phyloP scores from a whole-genome alignment of 768 basidiomycete species.

The Rhodotorula toruloides region DNA sequence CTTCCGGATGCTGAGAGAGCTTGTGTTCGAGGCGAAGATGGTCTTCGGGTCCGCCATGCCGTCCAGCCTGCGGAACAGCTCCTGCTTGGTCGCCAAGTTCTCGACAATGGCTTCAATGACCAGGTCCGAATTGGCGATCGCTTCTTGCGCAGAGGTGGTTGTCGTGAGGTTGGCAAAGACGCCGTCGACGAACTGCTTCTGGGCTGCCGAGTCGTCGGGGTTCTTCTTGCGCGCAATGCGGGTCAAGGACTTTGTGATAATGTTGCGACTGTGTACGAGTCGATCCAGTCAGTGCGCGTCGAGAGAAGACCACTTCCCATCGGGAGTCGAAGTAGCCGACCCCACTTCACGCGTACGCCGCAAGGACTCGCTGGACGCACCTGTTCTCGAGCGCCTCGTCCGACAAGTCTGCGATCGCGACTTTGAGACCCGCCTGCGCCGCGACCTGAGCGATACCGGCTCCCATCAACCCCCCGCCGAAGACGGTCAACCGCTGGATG shows the following conservation, averaged over 20 bases:
- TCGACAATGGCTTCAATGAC: conserved; percentile 53
- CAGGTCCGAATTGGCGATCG: conserved; percentile 47
- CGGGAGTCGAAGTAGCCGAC: background rate
- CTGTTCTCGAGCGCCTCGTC: conserved; percentile 35
- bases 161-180: conserved; percentile 47
- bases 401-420: conserved; percentile 36
- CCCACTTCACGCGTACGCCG: too few relatives aligned
- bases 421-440: conserved; percentile 49
- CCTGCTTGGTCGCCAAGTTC: conserved; percentile 49
- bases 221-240: conserved; percentile 47
- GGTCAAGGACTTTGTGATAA: conserved; percentile 49
- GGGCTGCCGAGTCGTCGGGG: conserved; percentile 42
- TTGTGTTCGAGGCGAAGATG: conserved; percentile 51
- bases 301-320: background rate
- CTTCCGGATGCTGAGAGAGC: conserved; percentile 47
- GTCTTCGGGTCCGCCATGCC: conserved; percentile 44
- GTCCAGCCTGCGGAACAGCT: conserved; percentile 49
- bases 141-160: conserved; percentile 47
- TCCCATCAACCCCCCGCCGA: conserved; percentile 47
- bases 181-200: conserved; percentile 40
- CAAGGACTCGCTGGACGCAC: conserved; percentile 8
- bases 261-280: conserved; percentile 43
- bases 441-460: conserved; percentile 52
- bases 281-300: background rate
- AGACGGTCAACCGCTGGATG: conserved; percentile 48